Conservation (phyloP, 163 green algal genomes). For the Scenedesmus sp. region DNA sequence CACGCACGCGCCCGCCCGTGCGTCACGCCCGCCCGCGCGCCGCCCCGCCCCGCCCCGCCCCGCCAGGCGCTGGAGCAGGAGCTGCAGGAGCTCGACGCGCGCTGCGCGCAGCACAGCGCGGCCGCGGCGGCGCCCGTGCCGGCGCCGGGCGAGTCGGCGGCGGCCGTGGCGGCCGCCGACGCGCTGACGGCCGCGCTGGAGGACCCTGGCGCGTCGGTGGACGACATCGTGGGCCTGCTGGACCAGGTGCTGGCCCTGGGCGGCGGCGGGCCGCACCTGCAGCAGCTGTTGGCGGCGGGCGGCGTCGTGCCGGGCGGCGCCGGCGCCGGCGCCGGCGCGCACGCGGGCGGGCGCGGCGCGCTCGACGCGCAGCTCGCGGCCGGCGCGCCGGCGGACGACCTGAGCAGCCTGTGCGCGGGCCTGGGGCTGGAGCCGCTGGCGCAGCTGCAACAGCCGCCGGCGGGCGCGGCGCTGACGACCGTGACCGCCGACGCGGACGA, state of each 20-base stretch:
- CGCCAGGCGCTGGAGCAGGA: slow-evolving; percentile 15
- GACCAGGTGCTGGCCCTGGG: background rate
- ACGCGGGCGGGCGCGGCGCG: background rate
- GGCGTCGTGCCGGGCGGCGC: background rate
- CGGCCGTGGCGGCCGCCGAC: slow-evolving; percentile 4
- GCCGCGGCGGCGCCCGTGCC: background rate
- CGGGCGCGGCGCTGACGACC: background rate
- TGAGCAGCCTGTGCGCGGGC: background rate
- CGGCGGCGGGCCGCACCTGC: background rate
- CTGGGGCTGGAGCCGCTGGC: background rate
- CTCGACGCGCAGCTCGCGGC: background rate
- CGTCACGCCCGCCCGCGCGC: background rate
- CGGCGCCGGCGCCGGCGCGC: background rate
- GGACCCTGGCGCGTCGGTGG: slow-evolving; percentile 17
- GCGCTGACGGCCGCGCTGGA: slow-evolving; percentile 24
- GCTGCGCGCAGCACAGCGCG: background rate
- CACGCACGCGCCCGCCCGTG: background rate
- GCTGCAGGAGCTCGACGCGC: background rate
- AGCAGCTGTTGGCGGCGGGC: background rate
- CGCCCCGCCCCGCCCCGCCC: background rate
- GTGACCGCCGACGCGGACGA: background rate
- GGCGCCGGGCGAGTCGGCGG: background rate
- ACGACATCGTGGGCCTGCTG: slow-evolving; percentile 21
- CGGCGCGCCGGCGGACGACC: background rate
- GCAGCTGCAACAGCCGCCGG: background rate